Evolutionary conservation across 306 rosid species (phyloP), one percentile per base, ranked within the genome.

Genomic region (Vicia faba): DNA sequence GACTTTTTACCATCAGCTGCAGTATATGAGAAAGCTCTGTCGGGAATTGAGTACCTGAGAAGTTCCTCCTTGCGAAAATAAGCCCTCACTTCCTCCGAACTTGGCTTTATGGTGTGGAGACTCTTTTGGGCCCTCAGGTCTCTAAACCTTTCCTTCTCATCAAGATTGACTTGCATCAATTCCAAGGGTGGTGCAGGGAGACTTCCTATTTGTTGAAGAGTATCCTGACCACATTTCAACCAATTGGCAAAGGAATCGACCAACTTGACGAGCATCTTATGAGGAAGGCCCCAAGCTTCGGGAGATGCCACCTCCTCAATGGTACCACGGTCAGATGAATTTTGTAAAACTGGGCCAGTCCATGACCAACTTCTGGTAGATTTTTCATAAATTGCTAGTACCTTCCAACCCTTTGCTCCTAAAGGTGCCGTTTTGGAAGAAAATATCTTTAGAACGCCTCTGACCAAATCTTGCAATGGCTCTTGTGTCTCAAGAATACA

Each of bases 141-240:
- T 74, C 97, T 82, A 76, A 95, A 95, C 77, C 99, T 84, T 80
- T 95, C 99, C 80, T 91, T 95, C 89, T 95, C 99, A 75, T 95
- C 97, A 58, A 91, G 84, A 70, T 95, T 95, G 74, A 83, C 79
- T 79, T 95, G 97, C 95, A 91, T 86, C 85, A 86, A 81, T 41
- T 85, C 87, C 85, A 88, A 80, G 62, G 99, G 99, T 0, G 97
- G 99, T 20, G 72, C 89, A 50, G 99, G 99, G 82, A 95, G 99
- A 73, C 96, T 91, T 78, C 99, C 99, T 55, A 95, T 91, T 60
- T 88, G 97, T 70, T 91, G 92, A 70, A 95, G 96, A 49, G 99
- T 95, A 78, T 95, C 97, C 69, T 95, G 99, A 73, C 99, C 97
- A 78, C 97, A 85, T 88, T 95, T 95, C 57, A 95, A 87, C 99